Evolutionary conservation across 2,329 filamentous ascomycete genomes (phyloP).

Genomic region (Nectriaceae sp.): DNA sequence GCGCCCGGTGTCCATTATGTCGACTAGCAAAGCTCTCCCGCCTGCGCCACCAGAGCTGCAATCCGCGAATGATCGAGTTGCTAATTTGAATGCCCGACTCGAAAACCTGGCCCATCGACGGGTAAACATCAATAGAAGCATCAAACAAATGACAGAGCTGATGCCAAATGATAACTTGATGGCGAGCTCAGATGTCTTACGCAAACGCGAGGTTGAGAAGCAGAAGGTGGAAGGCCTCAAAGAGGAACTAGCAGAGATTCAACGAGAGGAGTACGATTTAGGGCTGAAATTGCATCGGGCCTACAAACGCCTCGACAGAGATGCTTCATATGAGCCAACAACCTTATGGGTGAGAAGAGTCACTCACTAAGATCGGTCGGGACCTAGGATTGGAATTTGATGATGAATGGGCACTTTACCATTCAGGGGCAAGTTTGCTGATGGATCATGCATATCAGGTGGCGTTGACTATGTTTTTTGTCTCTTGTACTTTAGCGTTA

Average conservation of each 20-base stretch:
- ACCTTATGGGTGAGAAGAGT: conserved; percentile 79
- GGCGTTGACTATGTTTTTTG: conserved; percentile 19
- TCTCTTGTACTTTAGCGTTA: conserved; percentile 13
- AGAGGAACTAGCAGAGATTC: conserved; percentile 70
- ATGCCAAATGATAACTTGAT: conserved; percentile 72
- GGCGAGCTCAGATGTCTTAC: conserved; percentile 63
- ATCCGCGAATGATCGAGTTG: conserved; percentile 63
- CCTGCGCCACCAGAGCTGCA: conserved; percentile 60
- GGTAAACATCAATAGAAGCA: conserved; percentile 70
- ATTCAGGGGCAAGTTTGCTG: neutral
- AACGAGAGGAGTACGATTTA: conserved; percentile 76
- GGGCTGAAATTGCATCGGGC: conserved; percentile 74
- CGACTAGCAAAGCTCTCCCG: conserved; percentile 60
- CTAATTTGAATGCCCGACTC: conserved; percentile 66
- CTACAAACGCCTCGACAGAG: conserved; percentile 73
- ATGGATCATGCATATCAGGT: conserved; percentile 21
- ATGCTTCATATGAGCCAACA: conserved; percentile 64
- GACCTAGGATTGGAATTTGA: conserved; percentile 4
- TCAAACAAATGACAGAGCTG: conserved; percentile 76
- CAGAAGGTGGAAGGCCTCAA: conserved; percentile 67
- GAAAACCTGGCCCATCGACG: conserved; percentile 67
- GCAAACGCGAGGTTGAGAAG: conserved; percentile 58
- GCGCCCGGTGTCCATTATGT: conserved; percentile 36
- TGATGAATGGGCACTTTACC: too few relatives aligned
- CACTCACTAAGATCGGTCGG: conserved; percentile 52